A percentile compares a stretch with the other conserved stretches of the same genome.
phyloP scores from a whole-genome alignment of 192 early-diverging fungal species.

The Linnemannia exigua region DNA sequence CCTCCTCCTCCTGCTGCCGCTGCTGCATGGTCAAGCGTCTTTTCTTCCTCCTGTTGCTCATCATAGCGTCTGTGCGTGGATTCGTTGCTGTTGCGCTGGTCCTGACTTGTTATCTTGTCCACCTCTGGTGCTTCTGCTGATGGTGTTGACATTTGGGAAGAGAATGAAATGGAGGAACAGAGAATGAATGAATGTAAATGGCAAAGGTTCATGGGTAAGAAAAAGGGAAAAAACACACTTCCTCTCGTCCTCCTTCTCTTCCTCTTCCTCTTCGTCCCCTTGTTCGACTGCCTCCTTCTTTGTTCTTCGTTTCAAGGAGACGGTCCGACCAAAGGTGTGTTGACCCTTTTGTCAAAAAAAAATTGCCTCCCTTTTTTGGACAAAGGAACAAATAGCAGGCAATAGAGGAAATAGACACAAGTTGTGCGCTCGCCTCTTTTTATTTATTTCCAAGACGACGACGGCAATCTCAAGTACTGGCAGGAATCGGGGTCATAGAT shows the following conservation, averaged over 20 bases:
- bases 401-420: too few species aligned
- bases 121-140: not conserved
- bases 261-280: not conserved
- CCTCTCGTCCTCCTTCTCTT: not conserved
- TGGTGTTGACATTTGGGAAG: not conserved
- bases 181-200: not conserved
- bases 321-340: too few species aligned
- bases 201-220: not conserved
- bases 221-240: not conserved
- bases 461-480: too few species aligned
- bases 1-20: not conserved
- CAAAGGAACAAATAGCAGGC: not conserved
- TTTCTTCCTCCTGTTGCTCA: not conserved
- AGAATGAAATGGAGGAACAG: not conserved
- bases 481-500: too few species aligned
- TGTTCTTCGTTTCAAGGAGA: not conserved
- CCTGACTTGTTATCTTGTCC: not conserved
- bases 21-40: not conserved
- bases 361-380: constrained; percentile 11
- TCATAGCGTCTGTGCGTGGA: not conserved
- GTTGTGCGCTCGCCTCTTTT: too few species aligned
- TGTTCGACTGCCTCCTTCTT: not conserved
- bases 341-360: not conserved
- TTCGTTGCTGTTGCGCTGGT: not conserved
- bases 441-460: too few species aligned